Evolutionary conservation across 2,329 filamentous ascomycete species (phyloP).

Genomic region (Fusarium longipes): DNA sequence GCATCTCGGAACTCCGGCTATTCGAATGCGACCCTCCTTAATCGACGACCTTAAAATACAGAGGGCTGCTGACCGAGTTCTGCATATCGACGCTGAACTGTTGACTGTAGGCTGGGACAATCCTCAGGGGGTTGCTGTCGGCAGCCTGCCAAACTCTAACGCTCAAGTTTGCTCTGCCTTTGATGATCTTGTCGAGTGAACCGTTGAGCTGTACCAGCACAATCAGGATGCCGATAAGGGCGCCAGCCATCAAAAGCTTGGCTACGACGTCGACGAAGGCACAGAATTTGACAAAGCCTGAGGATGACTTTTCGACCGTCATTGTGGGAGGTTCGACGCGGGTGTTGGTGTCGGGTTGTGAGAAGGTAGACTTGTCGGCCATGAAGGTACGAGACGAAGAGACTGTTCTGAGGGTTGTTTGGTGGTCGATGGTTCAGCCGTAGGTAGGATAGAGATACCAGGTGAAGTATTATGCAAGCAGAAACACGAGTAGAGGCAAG

Average conservation of each 20-base stretch:
- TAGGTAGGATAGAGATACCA: too few species aligned
- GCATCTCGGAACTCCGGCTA: neutral
- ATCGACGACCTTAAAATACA: conserved; percentile 18
- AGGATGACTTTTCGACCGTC: conserved; percentile 17
- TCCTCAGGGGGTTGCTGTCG: neutral
- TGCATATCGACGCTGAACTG: conserved; percentile 20
- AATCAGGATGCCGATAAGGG: conserved; percentile 35
- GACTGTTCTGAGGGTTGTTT: neutral
- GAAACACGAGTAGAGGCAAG: neutral
- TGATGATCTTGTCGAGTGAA: conserved; percentile 5
- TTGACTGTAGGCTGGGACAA: neutral
- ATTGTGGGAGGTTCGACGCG: conserved; percentile 11
- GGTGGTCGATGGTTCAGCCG: neutral
- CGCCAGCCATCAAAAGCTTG: conserved; percentile 30
- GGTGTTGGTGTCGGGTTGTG: neutral
- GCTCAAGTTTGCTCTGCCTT: neutral
- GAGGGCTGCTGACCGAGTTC: neutral
- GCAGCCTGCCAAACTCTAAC: conserved; percentile 3
- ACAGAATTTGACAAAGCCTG: conserved; percentile 29
- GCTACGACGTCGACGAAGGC: conserved; percentile 34
- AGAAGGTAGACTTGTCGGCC: conserved; percentile 18
- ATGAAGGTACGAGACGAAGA: neutral
- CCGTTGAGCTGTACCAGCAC: conserved; percentile 23
- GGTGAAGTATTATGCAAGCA: too few species aligned
- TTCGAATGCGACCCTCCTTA: neutral